phyloP scores from a whole-genome alignment of 257 asterid genomes.

The Rehmannia glutinosa region DNA sequence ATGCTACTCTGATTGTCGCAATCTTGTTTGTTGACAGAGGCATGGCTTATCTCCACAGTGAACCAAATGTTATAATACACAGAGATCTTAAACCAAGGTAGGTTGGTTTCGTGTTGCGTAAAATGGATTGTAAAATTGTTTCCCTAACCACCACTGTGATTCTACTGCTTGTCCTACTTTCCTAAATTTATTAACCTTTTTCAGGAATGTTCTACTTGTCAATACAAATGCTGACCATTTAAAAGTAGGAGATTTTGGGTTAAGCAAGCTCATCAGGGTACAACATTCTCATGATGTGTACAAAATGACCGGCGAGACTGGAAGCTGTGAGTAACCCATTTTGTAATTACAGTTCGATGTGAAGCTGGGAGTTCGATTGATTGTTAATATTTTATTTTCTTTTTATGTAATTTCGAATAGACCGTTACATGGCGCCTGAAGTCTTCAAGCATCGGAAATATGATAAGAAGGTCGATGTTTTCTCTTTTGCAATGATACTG shows the following conservation, averaged over 20 bases:
- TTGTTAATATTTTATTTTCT: neutral
- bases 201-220: conserved; percentile 95
- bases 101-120: conserved; percentile 26
- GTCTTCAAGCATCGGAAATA: conserved; percentile 96
- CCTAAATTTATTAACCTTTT: too few species aligned
- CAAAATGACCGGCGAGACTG: conserved; percentile 99
- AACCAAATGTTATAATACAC: conserved; percentile 93
- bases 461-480: conserved; percentile 98
- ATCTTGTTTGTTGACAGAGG: conserved; percentile 67
- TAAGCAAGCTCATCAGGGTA: conserved; percentile 91
- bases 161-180: conserved; percentile 6
- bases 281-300: conserved; percentile 89
- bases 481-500: conserved; percentile 93
- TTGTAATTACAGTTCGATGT: neutral
- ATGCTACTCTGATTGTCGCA: conserved; percentile 18
- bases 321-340: conserved; percentile 90
- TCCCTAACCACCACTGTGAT: neutral
- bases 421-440: conserved; percentile 99
- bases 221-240: conserved; percentile 91
- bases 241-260: conserved; percentile 97
- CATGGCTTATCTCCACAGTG: conserved; percentile 98
- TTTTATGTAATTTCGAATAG: conserved; percentile 36
- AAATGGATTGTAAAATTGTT: neutral
- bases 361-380: neutral
- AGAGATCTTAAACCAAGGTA: conserved; percentile 98